Percentiles rank a stretch among this genome's conserved stretches.
Conservation (phyloP, 169 alveolate species). For the Amoebophrya sp. region DNA sequence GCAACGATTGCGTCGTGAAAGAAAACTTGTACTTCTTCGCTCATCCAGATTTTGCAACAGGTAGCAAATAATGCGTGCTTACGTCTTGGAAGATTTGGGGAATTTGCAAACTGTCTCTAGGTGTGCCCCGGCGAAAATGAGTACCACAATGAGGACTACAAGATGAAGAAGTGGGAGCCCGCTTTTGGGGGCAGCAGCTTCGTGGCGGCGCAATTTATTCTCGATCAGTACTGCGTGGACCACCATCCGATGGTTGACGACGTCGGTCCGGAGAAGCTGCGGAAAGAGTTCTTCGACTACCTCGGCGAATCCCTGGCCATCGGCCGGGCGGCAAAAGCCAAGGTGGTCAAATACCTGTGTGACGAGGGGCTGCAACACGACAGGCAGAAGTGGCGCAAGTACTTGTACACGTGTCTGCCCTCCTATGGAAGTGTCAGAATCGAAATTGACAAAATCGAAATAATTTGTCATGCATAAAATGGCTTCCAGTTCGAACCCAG, state of each 20-base stretch:
- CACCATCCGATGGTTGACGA: background rate
- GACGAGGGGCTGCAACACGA: background rate
- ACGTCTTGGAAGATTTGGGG: too few species aligned
- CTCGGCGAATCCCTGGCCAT: background rate
- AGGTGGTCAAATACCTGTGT: background rate
- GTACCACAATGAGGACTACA: background rate
- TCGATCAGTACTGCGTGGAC: background rate
- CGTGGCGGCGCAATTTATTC: background rate
- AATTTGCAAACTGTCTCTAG: background rate
- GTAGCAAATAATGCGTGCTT: background rate
- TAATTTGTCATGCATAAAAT: too few species aligned
- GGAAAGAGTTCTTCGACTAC: background rate
- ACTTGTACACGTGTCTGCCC: background rate
- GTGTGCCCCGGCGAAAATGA: background rate
- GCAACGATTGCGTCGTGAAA: too few species aligned
- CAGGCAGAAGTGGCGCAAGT: background rate
- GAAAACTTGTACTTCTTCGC: too few species aligned
- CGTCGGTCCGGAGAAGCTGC: background rate
- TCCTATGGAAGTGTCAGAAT: too few species aligned
- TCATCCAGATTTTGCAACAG: too few species aligned
- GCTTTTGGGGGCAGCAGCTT: background rate
- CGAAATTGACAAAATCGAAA: too few species aligned
- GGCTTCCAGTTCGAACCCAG: too few species aligned
- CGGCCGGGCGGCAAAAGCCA: background rate
- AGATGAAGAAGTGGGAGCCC: background rate